Conservation (phyloP, 441 rosid genomes). For the Aleurites moluccanus region DNA sequence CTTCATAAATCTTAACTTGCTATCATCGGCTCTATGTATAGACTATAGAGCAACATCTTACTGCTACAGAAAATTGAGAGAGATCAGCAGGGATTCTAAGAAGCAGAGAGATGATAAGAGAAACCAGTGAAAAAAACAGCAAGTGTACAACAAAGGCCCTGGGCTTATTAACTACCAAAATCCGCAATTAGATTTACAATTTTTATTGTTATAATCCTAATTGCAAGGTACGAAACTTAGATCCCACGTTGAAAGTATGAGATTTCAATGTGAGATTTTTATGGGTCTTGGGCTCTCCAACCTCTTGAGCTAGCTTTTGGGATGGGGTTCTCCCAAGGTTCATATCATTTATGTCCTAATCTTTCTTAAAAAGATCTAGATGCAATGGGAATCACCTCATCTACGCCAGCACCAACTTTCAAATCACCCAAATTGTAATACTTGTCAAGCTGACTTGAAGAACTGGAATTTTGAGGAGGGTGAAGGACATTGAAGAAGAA, state of each 20-base stretch:
- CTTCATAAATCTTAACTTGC: not conserved
- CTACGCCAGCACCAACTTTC: constrained; percentile 53
- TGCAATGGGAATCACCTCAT: constrained; percentile 63
- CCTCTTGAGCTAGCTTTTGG: no score
- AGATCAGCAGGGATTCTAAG: not conserved
- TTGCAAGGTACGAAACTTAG: no score
- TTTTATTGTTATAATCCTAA: not conserved
- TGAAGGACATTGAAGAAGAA: constrained; percentile 88
- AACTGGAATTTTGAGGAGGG: constrained; percentile 65
- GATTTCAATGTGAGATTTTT: no score
- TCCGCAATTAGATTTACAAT: not conserved
- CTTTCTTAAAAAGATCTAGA: constrained; percentile 14
- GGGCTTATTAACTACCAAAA: constrained; percentile 1
- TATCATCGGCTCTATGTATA: not conserved
- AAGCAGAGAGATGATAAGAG: not conserved
- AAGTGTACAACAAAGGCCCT: not conserved
- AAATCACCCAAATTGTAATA: constrained; percentile 71
- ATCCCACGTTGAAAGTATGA: no score
- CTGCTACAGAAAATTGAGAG: not conserved
- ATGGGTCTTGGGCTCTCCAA: no score
- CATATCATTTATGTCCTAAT: not conserved
- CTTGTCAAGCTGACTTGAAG: constrained; percentile 69
- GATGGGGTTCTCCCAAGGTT: no score
- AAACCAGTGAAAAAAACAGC: not conserved
- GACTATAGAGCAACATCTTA: not conserved